Base-by-base conservation (phyloP, 1,139 yeast species). In the Pichia sp. region DNA sequence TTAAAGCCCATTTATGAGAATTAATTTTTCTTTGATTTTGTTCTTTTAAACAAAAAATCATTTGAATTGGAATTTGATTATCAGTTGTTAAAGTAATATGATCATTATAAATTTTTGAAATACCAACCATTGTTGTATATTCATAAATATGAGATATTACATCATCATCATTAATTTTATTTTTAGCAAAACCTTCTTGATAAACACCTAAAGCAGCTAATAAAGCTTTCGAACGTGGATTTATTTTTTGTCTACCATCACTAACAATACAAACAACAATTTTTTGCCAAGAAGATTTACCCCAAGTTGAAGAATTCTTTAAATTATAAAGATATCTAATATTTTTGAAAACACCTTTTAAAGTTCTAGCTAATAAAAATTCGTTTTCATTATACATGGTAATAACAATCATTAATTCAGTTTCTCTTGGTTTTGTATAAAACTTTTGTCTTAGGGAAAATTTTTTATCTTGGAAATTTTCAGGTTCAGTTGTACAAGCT, bases 331-430 rank as follows among this genome's bases (percentile, higher is more conserved):
- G 68, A 59, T 85, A 78, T 50, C 74, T 68, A 51, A 85, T 80
- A 59, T 86, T 85, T 48, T 82, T 79, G 63, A 85, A 82, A 8
- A 85, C 80, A 42, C 94, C 95, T 58, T 80, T 81, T 51, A 85
- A 69, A 2, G 95, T 84, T 48, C 86, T 68, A 2, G 83, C 92
- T 46, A 85, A 68, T 38, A 82, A 68, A 23, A 82, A 67, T 53
- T 86, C 95, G 58, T 82, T 81, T 66, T 85, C 95, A 59, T 85
- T 86, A 66, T 82, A 85, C 79, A 86, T 81, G 30, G 95, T 85
- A 45, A 86, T 71, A 53, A 83, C 85, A 42, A 85, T 75, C 73
- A 83, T 71, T 43, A 85, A 66, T 62, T 85, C 94, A 3, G 94
- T 85, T 50, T 72, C 71, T 50, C 95, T 68, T 3, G 84, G 83